Evolutionary conservation across 2,329 filamentous ascomycete genomes (phyloP).

Genomic region (Pestalotiopsis sp.): DNA sequence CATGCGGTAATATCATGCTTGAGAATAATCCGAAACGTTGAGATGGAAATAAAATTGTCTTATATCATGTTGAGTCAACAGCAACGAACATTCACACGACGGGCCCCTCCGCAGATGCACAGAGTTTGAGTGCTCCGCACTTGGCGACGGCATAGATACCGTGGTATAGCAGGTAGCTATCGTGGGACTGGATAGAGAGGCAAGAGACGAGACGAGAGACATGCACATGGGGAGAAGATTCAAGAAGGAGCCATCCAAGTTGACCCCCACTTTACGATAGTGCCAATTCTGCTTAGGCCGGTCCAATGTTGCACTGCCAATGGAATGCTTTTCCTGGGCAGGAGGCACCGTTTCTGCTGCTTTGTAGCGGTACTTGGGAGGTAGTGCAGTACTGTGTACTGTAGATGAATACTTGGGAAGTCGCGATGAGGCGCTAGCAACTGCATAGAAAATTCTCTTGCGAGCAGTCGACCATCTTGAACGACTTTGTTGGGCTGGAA

Average conservation of each 20-base stretch:
- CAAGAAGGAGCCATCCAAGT: not conserved
- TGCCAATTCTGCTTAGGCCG: not conserved
- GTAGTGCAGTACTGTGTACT: no score
- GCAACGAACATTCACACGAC: no score
- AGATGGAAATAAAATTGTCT: no score
- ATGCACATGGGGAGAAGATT: not conserved
- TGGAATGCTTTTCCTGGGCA: not conserved
- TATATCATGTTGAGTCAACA: no score
- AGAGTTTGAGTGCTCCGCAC: not conserved
- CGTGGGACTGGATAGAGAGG: not conserved
- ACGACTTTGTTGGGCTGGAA: not conserved
- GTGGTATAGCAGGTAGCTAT: no score
- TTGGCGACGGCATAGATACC: not conserved
- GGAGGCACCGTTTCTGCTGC: not conserved
- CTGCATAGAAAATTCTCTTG: not conserved
- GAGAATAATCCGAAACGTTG: not conserved
- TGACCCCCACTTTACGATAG: not conserved
- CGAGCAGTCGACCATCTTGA: not conserved
- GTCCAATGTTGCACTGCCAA: not conserved
- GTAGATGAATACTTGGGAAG: not conserved
- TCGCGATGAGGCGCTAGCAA: not conserved
- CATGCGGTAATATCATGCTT: not conserved
- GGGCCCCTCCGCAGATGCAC: no score
- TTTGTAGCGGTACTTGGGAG: slow-evolving; percentile 1
- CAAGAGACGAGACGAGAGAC: not conserved